These are phyloP conservation scores for Aspergillus luchuensis DNA, from an alignment of 2,329 filamentous ascomycete species.

Conservation along the genomic window DNA sequence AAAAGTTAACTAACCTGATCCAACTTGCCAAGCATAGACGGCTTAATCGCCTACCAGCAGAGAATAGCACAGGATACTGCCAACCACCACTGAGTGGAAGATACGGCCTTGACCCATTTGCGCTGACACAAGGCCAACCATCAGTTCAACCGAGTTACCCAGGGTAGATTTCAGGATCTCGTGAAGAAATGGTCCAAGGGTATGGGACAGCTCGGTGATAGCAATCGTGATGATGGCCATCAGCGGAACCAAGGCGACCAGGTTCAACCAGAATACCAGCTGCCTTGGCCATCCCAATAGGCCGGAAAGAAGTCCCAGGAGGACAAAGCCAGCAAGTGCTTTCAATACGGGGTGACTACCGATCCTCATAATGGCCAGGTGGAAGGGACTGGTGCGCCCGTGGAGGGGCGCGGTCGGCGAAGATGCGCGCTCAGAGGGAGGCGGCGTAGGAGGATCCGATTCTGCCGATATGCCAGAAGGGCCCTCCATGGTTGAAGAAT, in stretches of 20 bases:
- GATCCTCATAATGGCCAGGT: background rate
- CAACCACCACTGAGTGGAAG: constrained; percentile 82
- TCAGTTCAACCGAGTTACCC: constrained; percentile 80
- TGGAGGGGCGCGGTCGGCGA: background rate
- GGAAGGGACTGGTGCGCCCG: background rate
- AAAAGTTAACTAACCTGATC: background rate
- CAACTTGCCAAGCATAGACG: background rate
- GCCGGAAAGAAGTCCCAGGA: constrained; percentile 70
- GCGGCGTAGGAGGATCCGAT: background rate
- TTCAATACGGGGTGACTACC: constrained; percentile 58
- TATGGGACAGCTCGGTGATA: constrained; percentile 73
- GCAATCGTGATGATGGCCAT: constrained; percentile 76
- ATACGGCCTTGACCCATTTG: constrained; percentile 70
- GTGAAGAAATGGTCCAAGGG: constrained; percentile 70
- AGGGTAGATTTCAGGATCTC: constrained; percentile 83
- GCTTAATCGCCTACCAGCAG: constrained; percentile 59
- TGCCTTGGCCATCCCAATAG: constrained; percentile 59
- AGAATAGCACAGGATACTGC: constrained; percentile 81
- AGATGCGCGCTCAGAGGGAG: background rate
- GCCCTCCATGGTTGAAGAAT: background rate
- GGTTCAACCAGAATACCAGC: constrained; percentile 76
- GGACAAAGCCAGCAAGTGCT: constrained; percentile 64
- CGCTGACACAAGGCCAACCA: constrained; percentile 74
- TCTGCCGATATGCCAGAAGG: background rate
- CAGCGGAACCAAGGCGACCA: constrained; percentile 80